Evolutionary conservation across 768 basidiomycete species (phyloP).

Genomic region (Lanmaoa pseudosensibilis): DNA sequence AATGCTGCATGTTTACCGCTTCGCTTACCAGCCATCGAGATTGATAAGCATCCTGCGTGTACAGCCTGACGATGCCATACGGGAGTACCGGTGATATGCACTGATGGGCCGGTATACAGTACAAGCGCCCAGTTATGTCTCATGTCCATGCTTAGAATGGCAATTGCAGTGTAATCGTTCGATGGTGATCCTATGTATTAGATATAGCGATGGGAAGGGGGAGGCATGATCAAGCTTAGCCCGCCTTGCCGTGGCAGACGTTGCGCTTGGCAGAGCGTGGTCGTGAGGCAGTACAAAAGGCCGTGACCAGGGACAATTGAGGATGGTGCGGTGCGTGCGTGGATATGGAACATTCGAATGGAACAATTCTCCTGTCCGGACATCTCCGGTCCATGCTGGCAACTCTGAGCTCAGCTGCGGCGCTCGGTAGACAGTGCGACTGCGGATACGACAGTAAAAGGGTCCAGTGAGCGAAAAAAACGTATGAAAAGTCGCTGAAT

Average conservation of each 20-base stretch:
- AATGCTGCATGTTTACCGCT: background rate
- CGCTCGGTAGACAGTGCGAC: background rate
- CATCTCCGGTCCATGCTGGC: slow-evolving; percentile 10
- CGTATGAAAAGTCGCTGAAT: background rate
- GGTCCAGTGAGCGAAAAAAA: background rate
- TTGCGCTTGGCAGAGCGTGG: background rate
- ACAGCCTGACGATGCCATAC: background rate
- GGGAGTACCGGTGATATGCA: background rate
- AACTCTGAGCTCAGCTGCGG: background rate
- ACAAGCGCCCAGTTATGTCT: background rate
- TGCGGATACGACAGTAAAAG: background rate
- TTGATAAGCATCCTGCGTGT: background rate
- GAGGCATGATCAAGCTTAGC: background rate
- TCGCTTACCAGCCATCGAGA: background rate
- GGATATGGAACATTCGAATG: slow-evolving; percentile 30
- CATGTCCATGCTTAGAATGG: background rate
- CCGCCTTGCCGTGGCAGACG: background rate
- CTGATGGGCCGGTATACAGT: background rate
- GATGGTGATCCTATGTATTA: background rate
- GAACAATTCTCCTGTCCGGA: slow-evolving; percentile 18
- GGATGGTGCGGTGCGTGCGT: slow-evolving; percentile 7
- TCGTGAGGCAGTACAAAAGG: slow-evolving; percentile 11
- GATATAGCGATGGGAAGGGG: background rate
- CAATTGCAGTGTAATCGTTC: background rate
- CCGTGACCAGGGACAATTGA: background rate